Conservation (phyloP, 495 filamentous ascomycete species). For the Hyaloscypha variabilis region DNA sequence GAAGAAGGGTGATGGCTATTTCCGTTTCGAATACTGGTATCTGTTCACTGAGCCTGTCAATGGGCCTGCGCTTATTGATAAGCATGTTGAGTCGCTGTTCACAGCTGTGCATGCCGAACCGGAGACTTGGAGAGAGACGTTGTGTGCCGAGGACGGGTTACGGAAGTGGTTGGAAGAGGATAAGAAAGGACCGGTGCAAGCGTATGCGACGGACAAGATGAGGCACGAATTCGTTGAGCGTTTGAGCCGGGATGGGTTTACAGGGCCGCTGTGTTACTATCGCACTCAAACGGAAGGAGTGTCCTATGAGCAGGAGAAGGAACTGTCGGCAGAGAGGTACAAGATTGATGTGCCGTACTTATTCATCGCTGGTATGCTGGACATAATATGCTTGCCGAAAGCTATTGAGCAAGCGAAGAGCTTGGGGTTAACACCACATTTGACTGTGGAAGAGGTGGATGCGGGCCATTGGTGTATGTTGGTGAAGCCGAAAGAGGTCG, state of each 20-base stretch:
- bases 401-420: too few relatives aligned
- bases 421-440: too few relatives aligned
- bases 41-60: too few relatives aligned
- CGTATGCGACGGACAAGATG: constrained; percentile 1
- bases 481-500: too few relatives aligned
- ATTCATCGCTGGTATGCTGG: too few relatives aligned
- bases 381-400: too few relatives aligned
- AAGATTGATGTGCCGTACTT: too few relatives aligned
- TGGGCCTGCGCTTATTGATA: background rate
- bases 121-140: background rate
- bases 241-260: background rate
- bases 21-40: too few relatives aligned
- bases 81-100: constrained; percentile 1
- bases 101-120: constrained; percentile 1
- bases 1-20: too few relatives aligned
- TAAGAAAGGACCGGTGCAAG: constrained; percentile 1
- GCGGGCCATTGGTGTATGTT: too few relatives aligned
- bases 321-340: too few relatives aligned
- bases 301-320: background rate
- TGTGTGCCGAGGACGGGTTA: background rate
- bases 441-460: too few relatives aligned
- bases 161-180: background rate
- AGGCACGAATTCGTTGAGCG: background rate
- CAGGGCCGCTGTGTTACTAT: background rate
- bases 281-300: background rate